Evolutionary conservation across 495 filamentous ascomycete genomes (phyloP), one percentile per base, ranked within the genome.

Genomic region (Penicillium maclennaniae): DNA sequence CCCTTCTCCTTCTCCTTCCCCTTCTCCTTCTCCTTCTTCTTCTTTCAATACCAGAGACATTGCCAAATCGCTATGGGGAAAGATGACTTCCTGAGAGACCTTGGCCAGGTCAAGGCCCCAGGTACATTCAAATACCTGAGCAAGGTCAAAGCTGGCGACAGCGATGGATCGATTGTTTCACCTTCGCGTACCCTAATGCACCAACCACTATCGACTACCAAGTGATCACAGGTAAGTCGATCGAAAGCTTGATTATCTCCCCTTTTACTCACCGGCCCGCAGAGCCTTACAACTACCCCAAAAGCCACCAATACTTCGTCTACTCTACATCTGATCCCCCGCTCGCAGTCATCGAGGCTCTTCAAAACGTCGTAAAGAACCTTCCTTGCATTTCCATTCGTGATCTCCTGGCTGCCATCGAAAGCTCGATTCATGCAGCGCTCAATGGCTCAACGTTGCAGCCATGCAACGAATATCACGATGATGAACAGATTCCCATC

Each of bases 281-380:
- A 82, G 84, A 89, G 52, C 59, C 83, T 5, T 69, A 72, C 38
- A 83, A 88, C 8, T 92, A 92, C 55, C 88, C 87, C 2, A 70
- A 67, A 19, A 63, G 62, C 25, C 87, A 88, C 58, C 69, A 66
- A 40, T 87, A 81, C 52, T 75, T 83, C 51, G 58, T 87, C 36
- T 89, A 78, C 56, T 76, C 83, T 14, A 75, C 72, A 10, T 74
- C 77, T 4, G 75, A 84, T 0, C 69, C 76, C 23, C 68, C 77
- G 12, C 57, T 55, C 3, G 47, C 62, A 7, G 68, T 86, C 23
- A 73, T 77, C 7, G 56, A 65, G 1, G 69, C 76, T 27, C 65
- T 86, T 15, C 71, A 80, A 56, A 61, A 69, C 12, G 57, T 76
- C 14, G 28, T 23, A 2, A 25, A 51, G 23, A 20, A 47, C 1